Conservation (phyloP, 1,139 yeast genomes). For the Kurtzmaniella quercitrusa region DNA sequence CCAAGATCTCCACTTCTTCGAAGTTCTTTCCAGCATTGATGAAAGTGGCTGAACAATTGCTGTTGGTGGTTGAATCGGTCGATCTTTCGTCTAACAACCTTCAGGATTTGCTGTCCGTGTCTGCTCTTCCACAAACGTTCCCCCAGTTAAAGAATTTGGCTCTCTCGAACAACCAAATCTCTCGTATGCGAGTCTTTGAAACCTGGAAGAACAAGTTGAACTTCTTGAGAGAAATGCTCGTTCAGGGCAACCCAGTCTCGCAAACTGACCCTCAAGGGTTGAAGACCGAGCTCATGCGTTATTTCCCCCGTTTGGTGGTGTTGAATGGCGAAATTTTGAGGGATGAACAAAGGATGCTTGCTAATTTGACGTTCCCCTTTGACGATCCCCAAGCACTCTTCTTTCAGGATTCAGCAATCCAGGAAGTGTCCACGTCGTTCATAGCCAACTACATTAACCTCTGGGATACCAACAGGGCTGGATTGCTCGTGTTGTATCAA, state of each 20-base stretch:
- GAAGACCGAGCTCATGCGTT: background rate
- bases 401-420: constrained; percentile 76
- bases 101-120: constrained; percentile 55
- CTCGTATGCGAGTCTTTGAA: constrained; percentile 58
- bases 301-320: constrained; percentile 73
- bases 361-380: constrained; percentile 57
- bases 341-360: constrained; percentile 58
- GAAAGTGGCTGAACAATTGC: constrained; percentile 66
- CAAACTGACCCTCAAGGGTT: constrained; percentile 11
- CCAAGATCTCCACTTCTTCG: constrained; percentile 53
- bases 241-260: constrained; percentile 74
- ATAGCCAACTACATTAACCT: constrained; percentile 67
- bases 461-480: constrained; percentile 79
- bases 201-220: constrained; percentile 76
- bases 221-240: constrained; percentile 66
- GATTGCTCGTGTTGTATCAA: constrained; percentile 69
- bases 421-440: constrained; percentile 68
- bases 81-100: constrained; percentile 71
- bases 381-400: constrained; percentile 46
- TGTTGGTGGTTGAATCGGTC: constrained; percentile 62
- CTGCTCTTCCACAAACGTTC: constrained; percentile 66
- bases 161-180: constrained; percentile 67
- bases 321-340: constrained; percentile 77
- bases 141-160: constrained; percentile 78
- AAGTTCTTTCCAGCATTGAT: constrained; percentile 90